Percentiles rank a stretch among this genome's conserved stretches.
These are phyloP conservation scores for Solanum rostratum DNA, from an alignment of 257 asterid species.

Conservation along the genomic window DNA sequence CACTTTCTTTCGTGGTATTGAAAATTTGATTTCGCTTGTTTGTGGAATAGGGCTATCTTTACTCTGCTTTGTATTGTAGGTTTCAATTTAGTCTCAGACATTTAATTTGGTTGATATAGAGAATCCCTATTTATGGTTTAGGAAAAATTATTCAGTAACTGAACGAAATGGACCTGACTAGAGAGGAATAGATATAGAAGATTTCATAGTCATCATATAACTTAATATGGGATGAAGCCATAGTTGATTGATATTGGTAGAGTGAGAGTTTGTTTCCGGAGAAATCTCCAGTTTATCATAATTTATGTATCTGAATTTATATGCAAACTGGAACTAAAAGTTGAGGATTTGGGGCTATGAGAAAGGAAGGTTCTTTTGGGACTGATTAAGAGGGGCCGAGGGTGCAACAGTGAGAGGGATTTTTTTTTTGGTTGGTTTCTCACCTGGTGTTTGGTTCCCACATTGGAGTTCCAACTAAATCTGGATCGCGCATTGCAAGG, in stretches of 20 bases:
- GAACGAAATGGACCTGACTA: not conserved
- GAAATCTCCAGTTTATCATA: not conserved
- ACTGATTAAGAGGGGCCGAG: too few species aligned
- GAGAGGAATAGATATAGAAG: not conserved
- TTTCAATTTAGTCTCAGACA: not conserved
- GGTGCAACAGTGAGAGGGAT: too few species aligned
- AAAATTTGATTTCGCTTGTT: not conserved
- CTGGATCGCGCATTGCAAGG: too few species aligned
- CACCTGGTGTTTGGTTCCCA: too few species aligned
- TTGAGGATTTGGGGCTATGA: not conserved
- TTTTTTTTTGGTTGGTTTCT: too few species aligned
- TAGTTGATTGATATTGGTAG: not conserved
- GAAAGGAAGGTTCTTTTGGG: not conserved
- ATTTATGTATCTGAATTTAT: not conserved
- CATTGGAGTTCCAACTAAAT: too few species aligned
- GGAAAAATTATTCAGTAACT: not conserved
- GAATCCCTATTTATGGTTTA: not conserved
- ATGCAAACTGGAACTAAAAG: not conserved
- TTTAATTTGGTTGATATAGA: not conserved
- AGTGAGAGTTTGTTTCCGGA: not conserved
- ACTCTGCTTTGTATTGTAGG: not conserved
- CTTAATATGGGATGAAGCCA: not conserved
- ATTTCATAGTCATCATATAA: not conserved
- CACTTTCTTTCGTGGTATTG: not conserved
- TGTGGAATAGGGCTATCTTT: not conserved